These are phyloP conservation scores for Neurospora sp. DNA, from an alignment of 495 filamentous ascomycete species.

Conservation along the genomic window DNA sequence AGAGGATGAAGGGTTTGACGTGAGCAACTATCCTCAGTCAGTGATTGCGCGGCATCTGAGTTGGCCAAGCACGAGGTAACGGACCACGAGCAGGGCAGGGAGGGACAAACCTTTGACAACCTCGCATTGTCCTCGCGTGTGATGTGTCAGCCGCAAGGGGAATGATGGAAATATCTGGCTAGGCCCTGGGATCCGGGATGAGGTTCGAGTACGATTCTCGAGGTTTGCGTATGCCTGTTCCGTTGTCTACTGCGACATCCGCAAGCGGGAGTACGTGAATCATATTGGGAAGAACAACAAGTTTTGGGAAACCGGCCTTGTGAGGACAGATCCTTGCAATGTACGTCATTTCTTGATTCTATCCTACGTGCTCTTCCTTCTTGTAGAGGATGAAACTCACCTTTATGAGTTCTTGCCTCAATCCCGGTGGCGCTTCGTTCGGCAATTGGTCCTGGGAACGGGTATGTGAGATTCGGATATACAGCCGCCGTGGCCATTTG, in stretches of 20 bases:
- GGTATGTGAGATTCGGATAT: not conserved
- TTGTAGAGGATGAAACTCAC: not conserved
- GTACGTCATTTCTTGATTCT: not conserved
- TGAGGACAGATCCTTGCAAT: not conserved
- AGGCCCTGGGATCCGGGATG: not conserved
- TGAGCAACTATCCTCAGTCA: not conserved
- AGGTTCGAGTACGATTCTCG: not conserved
- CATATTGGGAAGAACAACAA: not conserved
- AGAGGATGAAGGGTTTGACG: not conserved
- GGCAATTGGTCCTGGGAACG: not conserved
- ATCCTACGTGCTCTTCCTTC: not conserved
- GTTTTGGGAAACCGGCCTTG: not conserved
- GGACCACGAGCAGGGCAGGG: not conserved
- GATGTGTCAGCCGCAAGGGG: not conserved
- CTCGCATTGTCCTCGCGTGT: not conserved
- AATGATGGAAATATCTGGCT: not conserved
- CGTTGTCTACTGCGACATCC: not conserved
- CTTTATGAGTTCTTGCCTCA: not conserved
- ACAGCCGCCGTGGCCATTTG: not conserved
- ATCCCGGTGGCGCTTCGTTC: not conserved
- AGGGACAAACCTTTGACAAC: not conserved
- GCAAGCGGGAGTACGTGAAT: not conserved
- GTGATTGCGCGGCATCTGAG: slow-evolving; percentile 2
- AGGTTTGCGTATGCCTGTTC: not conserved
- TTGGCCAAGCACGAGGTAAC: slow-evolving; percentile 5